phyloP scores from a whole-genome alignment of 768 basidiomycete species.

The Coprinopsis marcescibilis region DNA sequence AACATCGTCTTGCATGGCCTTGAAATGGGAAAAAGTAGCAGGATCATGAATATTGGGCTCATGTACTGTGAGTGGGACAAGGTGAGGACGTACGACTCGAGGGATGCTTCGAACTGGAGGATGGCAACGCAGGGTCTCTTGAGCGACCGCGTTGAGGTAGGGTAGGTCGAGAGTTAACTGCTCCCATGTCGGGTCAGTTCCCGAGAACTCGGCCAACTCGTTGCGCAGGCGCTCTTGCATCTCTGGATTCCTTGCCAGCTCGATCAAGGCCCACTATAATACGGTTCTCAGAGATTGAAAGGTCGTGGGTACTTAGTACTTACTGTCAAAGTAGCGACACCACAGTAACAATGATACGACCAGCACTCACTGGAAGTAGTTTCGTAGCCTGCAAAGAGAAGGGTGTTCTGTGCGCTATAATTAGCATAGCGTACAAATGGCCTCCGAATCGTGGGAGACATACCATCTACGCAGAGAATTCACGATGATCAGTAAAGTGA shows the following conservation, averaged over 20 bases:
- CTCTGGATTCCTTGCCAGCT: slow-evolving; percentile 39
- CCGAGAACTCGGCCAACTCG: slow-evolving; percentile 39
- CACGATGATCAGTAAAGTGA: slow-evolving; percentile 32
- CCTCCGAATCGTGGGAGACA: too few species aligned
- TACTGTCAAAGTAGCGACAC: slow-evolving; percentile 33
- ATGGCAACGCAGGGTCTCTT: slow-evolving; percentile 37
- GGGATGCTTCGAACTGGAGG: slow-evolving; percentile 29
- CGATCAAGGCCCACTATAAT: slow-evolving; percentile 51
- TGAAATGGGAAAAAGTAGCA: neutral
- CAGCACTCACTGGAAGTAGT: slow-evolving; percentile 40
- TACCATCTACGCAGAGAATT: too few species aligned
- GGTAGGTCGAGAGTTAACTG: slow-evolving; percentile 45
- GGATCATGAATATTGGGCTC: too few species aligned
- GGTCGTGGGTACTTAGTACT: slow-evolving; percentile 3
- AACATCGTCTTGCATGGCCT: slow-evolving; percentile 49
- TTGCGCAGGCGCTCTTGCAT: slow-evolving; percentile 44
- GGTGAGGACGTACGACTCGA: slow-evolving; percentile 33
- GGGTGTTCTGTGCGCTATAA: neutral
- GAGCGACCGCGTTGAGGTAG: slow-evolving; percentile 48
- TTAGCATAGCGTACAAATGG: too few species aligned
- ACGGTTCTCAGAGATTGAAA: neutral
- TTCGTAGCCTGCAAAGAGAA: slow-evolving; percentile 38
- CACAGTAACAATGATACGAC: neutral
- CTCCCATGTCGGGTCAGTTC: slow-evolving; percentile 47
- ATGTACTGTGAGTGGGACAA: too few species aligned